Evolutionary conservation across 345 rosid genomes (phyloP).

Genomic region (Acer negundo): DNA sequence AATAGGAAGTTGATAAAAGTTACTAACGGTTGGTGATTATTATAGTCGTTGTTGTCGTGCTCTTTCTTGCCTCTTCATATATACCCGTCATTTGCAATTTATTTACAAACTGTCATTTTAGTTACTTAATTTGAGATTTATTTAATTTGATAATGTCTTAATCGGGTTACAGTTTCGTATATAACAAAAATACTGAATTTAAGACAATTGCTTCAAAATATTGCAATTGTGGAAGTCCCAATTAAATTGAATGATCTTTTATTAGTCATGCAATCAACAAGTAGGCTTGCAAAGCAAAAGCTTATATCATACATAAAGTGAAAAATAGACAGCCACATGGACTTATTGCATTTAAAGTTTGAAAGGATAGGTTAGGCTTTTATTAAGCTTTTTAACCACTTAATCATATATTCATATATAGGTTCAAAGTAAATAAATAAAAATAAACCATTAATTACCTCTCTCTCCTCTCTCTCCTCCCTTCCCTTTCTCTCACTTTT

Average conservation of each 20-base stretch:
- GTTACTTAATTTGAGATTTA: no score
- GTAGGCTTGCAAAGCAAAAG: neutral
- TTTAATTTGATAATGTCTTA: no score
- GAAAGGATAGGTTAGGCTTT: neutral
- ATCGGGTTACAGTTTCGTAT: no score
- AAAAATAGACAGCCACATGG: neutral
- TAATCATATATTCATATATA: neutral
- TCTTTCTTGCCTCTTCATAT: no score
- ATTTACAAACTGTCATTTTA: no score
- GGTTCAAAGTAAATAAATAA: neutral
- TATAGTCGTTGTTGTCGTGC: no score
- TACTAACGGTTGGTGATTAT: no score
- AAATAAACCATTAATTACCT: no score
- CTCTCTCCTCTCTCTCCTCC: no score
- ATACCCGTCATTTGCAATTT: no score
- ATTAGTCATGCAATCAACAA: neutral
- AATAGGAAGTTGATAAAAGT: no score
- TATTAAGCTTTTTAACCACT: neutral
- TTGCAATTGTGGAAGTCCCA: neutral
- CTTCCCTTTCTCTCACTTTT: neutral
- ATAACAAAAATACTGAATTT: neutral
- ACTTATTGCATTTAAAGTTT: neutral
- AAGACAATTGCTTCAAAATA: neutral
- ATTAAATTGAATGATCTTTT: neutral
- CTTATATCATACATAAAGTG: neutral